Evolutionary conservation across 2,329 filamentous ascomycete species (phyloP), one percentile per base, ranked within the genome.

Genomic region (Hymenotorrendiella dingleyae): DNA sequence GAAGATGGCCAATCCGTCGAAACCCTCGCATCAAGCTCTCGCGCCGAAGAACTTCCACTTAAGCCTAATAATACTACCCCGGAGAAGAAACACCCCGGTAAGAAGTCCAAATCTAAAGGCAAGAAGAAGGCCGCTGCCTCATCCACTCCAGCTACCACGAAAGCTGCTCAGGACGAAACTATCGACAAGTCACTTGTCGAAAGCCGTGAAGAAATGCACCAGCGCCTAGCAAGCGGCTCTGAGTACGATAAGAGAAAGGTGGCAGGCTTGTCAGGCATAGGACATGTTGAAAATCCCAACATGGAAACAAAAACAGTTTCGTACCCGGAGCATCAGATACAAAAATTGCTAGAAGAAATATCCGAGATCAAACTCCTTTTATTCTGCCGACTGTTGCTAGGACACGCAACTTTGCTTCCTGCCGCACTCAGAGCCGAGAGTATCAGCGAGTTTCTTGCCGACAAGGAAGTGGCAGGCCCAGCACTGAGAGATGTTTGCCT

Each of bases 351-450:
- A 12, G 55, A 59, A 3, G 67, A 74, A 14, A 63, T 73, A 22
- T 59, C 62, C 10, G 68, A 73, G 49, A 70, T 74, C 50, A 73
- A 73, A 54, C 55, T 66, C 40, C 60, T 72, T 9, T 52, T 74
- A 1, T 71, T 74, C 42, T 74, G 71, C 46, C 64, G 70, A 29
- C 57, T 72, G 7, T 52, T 73, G 12, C 57, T 74, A 6, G 64
- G 66, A 4, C 68, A 72, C 29, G 65, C 68, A 2, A 61, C 65
- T 4, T 53, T 74, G 10, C 60, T 74, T 1, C 69, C 68, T 4
- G 61, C 62, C 20, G 70, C 71, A 4, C 53, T 74, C 6, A 55
- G 62, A 41, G 63, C 69, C 8, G 57, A 63, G 21, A 71, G 60
- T 27, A 60, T 73, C 4, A 61, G 72, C 3, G 64, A 70, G 5